Evolutionary conservation across 331 rosid species (phyloP).

Genomic region (Stylosanthes scabra): DNA sequence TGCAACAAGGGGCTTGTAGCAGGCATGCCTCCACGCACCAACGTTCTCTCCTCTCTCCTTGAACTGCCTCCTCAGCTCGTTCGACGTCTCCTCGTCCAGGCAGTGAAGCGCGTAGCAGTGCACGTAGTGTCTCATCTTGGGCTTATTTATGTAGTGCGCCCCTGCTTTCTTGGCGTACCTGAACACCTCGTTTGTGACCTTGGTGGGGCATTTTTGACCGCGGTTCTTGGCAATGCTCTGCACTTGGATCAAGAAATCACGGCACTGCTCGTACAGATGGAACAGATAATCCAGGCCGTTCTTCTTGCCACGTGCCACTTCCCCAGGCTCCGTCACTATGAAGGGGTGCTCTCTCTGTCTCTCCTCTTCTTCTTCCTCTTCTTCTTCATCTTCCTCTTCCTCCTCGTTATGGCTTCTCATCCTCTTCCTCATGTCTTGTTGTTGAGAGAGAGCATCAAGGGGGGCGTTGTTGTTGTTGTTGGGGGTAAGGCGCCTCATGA

Average conservation of each 20-base stretch:
- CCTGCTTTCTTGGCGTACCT: conserved; percentile 92
- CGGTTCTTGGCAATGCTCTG: conserved; percentile 88
- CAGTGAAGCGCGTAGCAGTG: conserved; percentile 98
- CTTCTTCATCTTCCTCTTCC: conserved; percentile 35
- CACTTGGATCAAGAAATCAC: conserved; percentile 83
- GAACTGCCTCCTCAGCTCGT: conserved; percentile 66
- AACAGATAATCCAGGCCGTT: conserved; percentile 95
- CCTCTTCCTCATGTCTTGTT: conserved; percentile 15
- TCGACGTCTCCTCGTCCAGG: conserved; percentile 76
- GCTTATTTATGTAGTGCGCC: conserved; percentile 95
- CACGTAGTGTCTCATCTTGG: conserved; percentile 95
- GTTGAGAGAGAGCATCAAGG: conserved; percentile 62
- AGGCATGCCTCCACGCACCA: conserved; percentile 91
- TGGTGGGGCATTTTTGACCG: conserved; percentile 98
- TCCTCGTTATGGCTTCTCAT: conserved; percentile 25
- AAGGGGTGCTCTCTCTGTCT: conserved; percentile 94
- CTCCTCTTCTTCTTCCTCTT: conserved; percentile 50
- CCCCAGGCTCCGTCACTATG: conserved; percentile 97
- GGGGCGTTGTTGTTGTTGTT: no score
- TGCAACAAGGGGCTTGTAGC: conserved; percentile 83
- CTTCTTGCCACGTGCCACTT: conserved; percentile 98
- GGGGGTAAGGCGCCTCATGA: no score
- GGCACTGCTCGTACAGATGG: conserved; percentile 93
- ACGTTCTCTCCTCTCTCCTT: conserved; percentile 92
- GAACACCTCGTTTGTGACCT: conserved; percentile 97